Percentiles rank a stretch among this genome's conserved stretches.
These are phyloP conservation scores for Mycena leptocephala DNA, from an alignment of 768 basidiomycete species.

Conservation along the genomic window DNA sequence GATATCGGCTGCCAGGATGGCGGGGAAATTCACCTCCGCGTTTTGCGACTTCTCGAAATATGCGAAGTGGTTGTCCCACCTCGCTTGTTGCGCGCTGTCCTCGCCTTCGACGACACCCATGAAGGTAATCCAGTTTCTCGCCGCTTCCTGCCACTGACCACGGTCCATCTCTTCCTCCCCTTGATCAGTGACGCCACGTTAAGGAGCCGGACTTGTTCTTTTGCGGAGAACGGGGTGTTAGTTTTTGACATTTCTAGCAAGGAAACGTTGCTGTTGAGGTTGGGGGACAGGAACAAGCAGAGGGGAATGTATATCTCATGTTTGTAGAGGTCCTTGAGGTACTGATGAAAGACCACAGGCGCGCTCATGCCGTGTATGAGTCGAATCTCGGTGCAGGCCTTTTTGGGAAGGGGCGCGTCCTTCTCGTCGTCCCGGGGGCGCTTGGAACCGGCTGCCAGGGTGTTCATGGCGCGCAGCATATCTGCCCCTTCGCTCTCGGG, in stretches of 20 bases:
- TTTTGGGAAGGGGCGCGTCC: too few species aligned
- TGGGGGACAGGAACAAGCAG: neutral
- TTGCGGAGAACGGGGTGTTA: neutral
- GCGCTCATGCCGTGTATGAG: too few species aligned
- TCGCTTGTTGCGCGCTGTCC: neutral
- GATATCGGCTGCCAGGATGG: neutral
- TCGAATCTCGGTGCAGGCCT: too few species aligned
- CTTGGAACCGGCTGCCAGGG: too few species aligned
- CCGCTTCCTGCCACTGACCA: neutral
- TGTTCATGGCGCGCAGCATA: too few species aligned
- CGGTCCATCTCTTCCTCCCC: neutral
- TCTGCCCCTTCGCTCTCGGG: too few species aligned
- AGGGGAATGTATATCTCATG: neutral
- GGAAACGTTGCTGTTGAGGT: neutral
- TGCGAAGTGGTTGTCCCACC: neutral
- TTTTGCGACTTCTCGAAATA: neutral
- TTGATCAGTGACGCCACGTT: neutral
- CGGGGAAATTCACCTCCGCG: neutral
- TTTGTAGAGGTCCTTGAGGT: neutral
- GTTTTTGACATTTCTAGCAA: neutral
- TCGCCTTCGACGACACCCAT: neutral
- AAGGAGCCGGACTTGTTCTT: neutral
- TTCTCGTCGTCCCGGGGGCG: too few species aligned
- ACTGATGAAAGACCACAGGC: too few species aligned
- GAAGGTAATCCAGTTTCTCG: neutral